phyloP scores from a whole-genome alignment of 305 asterid species.

The Fraxinus albicans region DNA sequence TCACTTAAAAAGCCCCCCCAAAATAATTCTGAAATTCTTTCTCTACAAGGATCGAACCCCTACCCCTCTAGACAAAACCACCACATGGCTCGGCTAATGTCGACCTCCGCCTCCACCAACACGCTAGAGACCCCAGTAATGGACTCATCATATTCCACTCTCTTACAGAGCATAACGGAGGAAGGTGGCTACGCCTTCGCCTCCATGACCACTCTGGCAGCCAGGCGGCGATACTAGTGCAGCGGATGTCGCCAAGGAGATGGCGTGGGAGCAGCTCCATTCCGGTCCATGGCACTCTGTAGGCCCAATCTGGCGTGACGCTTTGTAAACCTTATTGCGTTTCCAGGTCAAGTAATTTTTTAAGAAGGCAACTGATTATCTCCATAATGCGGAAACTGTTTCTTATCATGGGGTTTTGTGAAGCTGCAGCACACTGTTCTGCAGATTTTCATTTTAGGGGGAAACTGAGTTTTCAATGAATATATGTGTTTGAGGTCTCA shows the following conservation, averaged over 20 bases:
- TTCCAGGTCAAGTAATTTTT: not conserved
- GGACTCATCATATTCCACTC: constrained; percentile 42
- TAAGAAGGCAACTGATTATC: not conserved
- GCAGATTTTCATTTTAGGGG: not conserved
- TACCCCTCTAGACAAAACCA: constrained; percentile 7
- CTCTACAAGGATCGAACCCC: constrained; percentile 15
- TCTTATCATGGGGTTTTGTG: not conserved
- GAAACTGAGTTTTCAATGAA: not conserved
- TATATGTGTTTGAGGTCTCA: not conserved
- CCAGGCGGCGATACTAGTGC: constrained; percentile 71
- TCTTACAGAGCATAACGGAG: constrained; percentile 58
- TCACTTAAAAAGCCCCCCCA: constrained; percentile 10
- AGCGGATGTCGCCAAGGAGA: constrained; percentile 91
- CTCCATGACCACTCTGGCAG: constrained; percentile 62
- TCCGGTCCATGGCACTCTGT: constrained; percentile 98
- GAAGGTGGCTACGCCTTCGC: constrained; percentile 90
- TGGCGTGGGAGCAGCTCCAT: constrained; percentile 99
- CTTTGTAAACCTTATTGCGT: not conserved
- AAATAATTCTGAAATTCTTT: constrained; percentile 10
- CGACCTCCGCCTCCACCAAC: constrained; percentile 21
- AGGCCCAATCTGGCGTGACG: constrained; percentile 89
- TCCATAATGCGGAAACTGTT: not conserved
- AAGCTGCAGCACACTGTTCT: not conserved
- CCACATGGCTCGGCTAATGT: constrained; percentile 34
- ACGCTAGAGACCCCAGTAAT: constrained; percentile 70